These are phyloP conservation scores for Ajuga reptans DNA, from an alignment of 305 asterid genomes.

Conservation along the genomic window DNA sequence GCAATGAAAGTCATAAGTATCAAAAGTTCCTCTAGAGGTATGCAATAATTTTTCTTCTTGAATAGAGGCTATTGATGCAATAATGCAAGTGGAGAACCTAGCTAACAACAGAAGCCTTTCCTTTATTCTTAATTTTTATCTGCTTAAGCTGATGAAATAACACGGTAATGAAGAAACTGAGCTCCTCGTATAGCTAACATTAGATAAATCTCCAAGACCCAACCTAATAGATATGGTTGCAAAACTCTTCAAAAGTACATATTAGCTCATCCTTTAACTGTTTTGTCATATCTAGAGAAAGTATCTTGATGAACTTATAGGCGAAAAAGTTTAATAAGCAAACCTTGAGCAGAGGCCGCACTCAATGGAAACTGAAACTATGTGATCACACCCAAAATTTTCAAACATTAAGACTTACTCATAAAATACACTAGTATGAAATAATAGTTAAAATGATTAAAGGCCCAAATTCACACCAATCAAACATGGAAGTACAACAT, in stretches of 20 bases:
- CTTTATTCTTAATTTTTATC: neutral
- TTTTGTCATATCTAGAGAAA: neutral
- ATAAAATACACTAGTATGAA: neutral
- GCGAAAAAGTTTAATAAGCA: neutral
- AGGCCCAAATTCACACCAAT: no score
- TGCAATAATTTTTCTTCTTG: neutral
- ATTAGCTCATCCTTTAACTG: neutral
- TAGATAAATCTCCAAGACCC: neutral
- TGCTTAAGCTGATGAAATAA: conserved; percentile 3
- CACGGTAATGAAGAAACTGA: neutral
- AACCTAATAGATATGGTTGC: neutral
- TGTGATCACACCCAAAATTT: neutral
- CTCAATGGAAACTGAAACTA: neutral
- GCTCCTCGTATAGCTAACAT: neutral
- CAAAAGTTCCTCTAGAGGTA: neutral
- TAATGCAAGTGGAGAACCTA: conserved; percentile 12
- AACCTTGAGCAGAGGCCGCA: neutral
- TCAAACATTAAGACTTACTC: neutral
- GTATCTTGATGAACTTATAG: neutral
- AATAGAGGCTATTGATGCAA: conserved; percentile 1
- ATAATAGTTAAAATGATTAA: neutral
- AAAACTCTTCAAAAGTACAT: neutral
- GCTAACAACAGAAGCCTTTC: neutral
- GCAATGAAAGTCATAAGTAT: conserved; percentile 21
- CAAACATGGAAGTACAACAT: no score